Evolutionary conservation across 768 basidiomycete species (phyloP).

Genomic region (Collybia mongolica): DNA sequence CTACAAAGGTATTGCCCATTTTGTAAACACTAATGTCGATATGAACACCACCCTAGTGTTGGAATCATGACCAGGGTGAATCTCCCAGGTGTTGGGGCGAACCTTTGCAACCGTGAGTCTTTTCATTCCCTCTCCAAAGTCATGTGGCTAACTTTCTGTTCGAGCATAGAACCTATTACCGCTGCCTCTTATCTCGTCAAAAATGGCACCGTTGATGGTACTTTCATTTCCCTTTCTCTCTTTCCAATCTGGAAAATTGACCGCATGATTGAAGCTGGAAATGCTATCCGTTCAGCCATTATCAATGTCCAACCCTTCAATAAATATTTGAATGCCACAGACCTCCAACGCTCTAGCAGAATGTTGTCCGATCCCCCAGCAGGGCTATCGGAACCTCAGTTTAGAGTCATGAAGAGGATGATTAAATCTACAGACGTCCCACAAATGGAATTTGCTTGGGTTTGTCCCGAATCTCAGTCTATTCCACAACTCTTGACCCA

Average conservation of each 20-base stretch:
- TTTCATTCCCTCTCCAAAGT: background rate
- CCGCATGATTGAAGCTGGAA: conserved; percentile 2
- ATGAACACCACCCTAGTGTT: background rate
- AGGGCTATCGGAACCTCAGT: conserved; percentile 3
- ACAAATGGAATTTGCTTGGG: conserved; percentile 15
- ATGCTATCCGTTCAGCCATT: conserved; percentile 11
- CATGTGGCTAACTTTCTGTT: background rate
- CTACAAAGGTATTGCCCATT: conserved; percentile 1
- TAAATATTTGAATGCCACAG: background rate
- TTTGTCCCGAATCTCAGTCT: background rate
- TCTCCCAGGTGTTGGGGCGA: conserved; percentile 12
- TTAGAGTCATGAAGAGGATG: conserved; percentile 7
- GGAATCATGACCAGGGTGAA: conserved; percentile 6
- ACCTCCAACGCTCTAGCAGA: conserved; percentile 6
- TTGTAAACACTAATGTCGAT: no score
- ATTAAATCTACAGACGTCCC: conserved; percentile 8
- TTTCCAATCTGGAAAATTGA: background rate
- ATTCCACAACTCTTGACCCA: background rate
- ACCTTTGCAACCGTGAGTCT: conserved; percentile 10
- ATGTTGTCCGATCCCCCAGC: conserved; percentile 2
- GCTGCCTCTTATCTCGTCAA: conserved; percentile 9
- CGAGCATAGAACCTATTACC: conserved; percentile 6
- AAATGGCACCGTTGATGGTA: conserved; percentile 12
- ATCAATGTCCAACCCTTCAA: conserved; percentile 9
- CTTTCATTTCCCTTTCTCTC: background rate